Evolutionary conservation across 2,329 filamentous ascomycete species (phyloP).

Genomic region (Endocalyx cinctus): DNA sequence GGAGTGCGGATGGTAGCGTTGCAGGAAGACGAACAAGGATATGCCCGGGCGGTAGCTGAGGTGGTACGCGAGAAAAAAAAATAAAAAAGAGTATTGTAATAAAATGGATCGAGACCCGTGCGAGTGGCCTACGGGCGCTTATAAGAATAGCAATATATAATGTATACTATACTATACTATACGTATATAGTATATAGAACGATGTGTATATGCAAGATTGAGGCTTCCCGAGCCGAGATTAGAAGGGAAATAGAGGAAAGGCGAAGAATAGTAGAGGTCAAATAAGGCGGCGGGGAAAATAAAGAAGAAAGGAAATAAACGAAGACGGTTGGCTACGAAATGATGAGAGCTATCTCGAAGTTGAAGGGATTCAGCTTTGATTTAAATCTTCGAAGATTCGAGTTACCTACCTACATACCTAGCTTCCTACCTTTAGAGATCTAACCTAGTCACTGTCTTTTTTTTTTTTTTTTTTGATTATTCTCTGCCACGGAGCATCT

Average conservation of each 20-base stretch:
- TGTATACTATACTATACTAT: conserved; percentile 8
- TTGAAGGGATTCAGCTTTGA: conserved; percentile 5
- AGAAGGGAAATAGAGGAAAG: conserved; percentile 3
- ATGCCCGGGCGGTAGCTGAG: conserved; percentile 20
- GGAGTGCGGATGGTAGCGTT: not conserved
- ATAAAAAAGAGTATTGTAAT: conserved; percentile 13
- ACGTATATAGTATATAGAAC: conserved; percentile 13
- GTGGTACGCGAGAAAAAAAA: too few species aligned
- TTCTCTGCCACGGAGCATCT: too few species aligned
- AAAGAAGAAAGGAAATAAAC: conserved; percentile 7
- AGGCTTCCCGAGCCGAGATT: conserved; percentile 27
- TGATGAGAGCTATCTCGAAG: conserved; percentile 6
- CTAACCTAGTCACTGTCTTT: too few species aligned
- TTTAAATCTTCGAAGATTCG: conserved; percentile 14
- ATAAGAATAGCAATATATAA: conserved; percentile 21
- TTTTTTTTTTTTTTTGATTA: too few species aligned
- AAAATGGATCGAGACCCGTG: conserved; percentile 16
- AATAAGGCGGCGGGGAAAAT: conserved; percentile 4
- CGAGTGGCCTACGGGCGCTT: conserved; percentile 24
- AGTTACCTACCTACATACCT: not conserved
- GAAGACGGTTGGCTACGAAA: conserved; percentile 7
- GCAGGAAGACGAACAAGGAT: conserved; percentile 11
- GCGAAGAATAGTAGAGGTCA: conserved; percentile 2
- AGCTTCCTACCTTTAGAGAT: not conserved
- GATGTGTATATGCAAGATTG: conserved; percentile 14